phyloP scores from a whole-genome alignment of 1,284 basidiomycete species.

The Stereum hirsutum region DNA sequence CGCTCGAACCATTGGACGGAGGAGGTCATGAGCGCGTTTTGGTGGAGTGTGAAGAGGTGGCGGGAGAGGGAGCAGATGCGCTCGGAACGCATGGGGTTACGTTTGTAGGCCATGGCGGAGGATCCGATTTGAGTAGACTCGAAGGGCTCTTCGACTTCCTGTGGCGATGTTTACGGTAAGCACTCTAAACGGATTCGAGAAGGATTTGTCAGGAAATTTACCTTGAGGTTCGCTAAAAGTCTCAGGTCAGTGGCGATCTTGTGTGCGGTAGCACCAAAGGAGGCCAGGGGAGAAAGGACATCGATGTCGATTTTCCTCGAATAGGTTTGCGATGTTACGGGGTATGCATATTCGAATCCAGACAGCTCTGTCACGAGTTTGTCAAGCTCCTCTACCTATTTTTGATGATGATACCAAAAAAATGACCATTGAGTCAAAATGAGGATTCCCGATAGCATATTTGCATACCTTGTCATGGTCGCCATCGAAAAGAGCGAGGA shows the following conservation, averaged over 20 bases:
- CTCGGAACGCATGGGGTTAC: constrained; percentile 99
- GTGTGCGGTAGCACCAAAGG: constrained; percentile 92
- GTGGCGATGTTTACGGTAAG: background rate
- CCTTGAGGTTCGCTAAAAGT: constrained; percentile 88
- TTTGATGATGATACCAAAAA: background rate
- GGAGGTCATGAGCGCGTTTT: constrained; percentile 89
- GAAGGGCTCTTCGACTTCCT: constrained; percentile 98
- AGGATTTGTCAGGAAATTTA: constrained; percentile 15
- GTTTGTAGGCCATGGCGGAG: constrained; percentile 99
- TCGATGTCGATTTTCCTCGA: constrained; percentile 97
- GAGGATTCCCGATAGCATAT: background rate
- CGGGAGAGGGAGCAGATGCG: constrained; percentile 92
- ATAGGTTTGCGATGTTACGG: constrained; percentile 98
- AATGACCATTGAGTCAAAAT: background rate
- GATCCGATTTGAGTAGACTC: constrained; percentile 99
- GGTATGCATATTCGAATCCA: constrained; percentile 92
- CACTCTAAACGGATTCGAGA: background rate
- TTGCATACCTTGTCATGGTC: constrained; percentile 79
- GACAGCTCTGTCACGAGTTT: constrained; percentile 82
- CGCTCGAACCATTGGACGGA: constrained; percentile 96
- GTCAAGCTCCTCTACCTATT: constrained; percentile 84
- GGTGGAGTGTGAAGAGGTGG: constrained; percentile 88
- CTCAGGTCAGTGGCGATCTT: constrained; percentile 97
- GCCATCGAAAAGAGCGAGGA: constrained; percentile 91
- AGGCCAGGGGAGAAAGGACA: constrained; percentile 83